Evolutionary conservation across 75 land plant species (phyloP).

Genomic region (Adiantum capillusveneris): DNA sequence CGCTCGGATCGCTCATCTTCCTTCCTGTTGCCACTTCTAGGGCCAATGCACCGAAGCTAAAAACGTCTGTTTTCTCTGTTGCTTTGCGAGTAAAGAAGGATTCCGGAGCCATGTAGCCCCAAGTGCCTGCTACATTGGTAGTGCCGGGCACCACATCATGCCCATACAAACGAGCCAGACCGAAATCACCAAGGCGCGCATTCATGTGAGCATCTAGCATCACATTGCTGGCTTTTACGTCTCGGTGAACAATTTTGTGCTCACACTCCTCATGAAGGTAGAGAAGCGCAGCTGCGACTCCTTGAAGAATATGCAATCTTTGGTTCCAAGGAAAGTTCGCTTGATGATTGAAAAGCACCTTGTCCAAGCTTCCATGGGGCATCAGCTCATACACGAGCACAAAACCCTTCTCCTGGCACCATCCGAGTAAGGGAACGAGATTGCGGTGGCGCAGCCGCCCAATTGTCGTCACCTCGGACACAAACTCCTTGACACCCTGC

Average conservation of each 20-base stretch:
- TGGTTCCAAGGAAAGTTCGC: slow-evolving; percentile 2
- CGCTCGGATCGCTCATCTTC: slow-evolving; percentile 46
- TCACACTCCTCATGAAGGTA: slow-evolving; percentile 25
- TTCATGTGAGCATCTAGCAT: slow-evolving; percentile 69
- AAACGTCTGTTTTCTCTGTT: slow-evolving; percentile 85
- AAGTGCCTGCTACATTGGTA: slow-evolving; percentile 80
- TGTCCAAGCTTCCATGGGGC: slow-evolving; percentile 51
- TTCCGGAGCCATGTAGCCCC: slow-evolving; percentile 94
- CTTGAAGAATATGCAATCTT: slow-evolving; percentile 15
- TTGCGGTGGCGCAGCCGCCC: slow-evolving; percentile 58
- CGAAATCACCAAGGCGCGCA: slow-evolving; percentile 79
- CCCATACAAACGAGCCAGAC: slow-evolving; percentile 68
- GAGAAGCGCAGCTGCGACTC: slow-evolving; percentile 15
- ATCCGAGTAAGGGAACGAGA: slow-evolving; percentile 50
- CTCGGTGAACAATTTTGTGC: slow-evolving; percentile 37
- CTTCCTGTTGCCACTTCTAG: slow-evolving; percentile 52
- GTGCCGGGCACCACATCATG: slow-evolving; percentile 69
- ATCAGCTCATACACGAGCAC: slow-evolving; percentile 44
- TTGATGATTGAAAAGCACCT: slow-evolving; percentile 17
- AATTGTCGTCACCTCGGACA: slow-evolving; percentile 50
- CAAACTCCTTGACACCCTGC: slow-evolving; percentile 50
- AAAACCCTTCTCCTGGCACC: slow-evolving; percentile 36
- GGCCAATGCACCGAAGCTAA: slow-evolving; percentile 73
- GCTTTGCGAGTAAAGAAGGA: slow-evolving; percentile 77
- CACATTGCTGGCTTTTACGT: slow-evolving; percentile 75